Evolutionary conservation across 129 eudicot species (phyloP).

Genomic region (Calendula officinalis): DNA sequence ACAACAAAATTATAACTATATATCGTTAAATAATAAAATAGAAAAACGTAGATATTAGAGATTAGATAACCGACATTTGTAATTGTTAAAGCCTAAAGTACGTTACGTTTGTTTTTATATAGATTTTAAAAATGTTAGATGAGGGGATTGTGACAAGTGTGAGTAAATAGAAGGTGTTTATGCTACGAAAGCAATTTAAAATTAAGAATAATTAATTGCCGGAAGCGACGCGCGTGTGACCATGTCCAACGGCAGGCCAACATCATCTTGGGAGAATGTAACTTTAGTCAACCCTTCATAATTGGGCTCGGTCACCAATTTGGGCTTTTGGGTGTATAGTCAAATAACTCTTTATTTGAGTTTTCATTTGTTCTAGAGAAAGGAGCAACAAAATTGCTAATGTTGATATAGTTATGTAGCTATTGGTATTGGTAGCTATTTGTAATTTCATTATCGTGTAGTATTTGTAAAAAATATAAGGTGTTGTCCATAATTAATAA

Average conservation of each 20-base stretch:
- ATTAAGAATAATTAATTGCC: slow-evolving; percentile 6
- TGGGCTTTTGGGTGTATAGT: slow-evolving; percentile 22
- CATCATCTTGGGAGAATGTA: slow-evolving; percentile 17
- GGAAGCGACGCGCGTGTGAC: slow-evolving; percentile 39
- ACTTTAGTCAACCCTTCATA: slow-evolving; percentile 22
- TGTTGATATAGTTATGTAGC: too few species aligned
- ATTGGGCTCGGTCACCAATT: slow-evolving; percentile 30
- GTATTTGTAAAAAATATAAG: too few species aligned
- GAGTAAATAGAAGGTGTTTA: slow-evolving; percentile 5
- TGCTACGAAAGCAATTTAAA: neutral
- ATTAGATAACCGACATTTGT: neutral
- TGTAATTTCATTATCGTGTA: too few species aligned
- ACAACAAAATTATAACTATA: too few species aligned
- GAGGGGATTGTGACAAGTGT: slow-evolving; percentile 2
- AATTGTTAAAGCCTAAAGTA: slow-evolving; percentile 1
- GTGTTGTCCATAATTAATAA: too few species aligned
- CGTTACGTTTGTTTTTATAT: neutral
- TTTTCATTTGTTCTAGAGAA: neutral
- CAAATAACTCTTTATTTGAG: neutral
- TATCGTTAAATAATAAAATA: too few species aligned
- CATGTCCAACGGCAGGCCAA: slow-evolving; percentile 48
- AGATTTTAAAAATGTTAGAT: neutral
- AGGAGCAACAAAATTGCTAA: neutral
- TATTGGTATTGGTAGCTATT: too few species aligned
- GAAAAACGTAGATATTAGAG: neutral